Percentiles rank a stretch among this genome's conserved stretches.
Evolutionary conservation across 108 stramenopile genomes (phyloP).

Genomic region (Pseudonitzschia pungens): DNA sequence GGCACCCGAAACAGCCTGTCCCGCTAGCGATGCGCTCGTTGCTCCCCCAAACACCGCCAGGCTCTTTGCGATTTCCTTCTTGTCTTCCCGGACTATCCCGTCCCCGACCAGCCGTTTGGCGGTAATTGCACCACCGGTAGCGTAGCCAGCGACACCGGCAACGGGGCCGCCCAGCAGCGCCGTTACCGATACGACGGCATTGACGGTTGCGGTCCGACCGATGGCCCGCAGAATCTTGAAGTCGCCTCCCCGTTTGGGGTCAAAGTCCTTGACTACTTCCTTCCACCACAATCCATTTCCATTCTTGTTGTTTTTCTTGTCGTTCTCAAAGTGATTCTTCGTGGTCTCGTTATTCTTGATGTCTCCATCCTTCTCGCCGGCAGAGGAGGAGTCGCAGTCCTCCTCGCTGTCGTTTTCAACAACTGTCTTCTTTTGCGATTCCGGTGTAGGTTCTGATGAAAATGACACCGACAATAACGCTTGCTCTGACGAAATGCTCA

Average conservation of each 20-base stretch:
- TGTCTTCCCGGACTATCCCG: constrained; percentile 21
- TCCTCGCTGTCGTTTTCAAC: too few species aligned
- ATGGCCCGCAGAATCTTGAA: constrained; percentile 38
- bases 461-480: too few species aligned
- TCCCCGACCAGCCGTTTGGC: constrained; percentile 30
- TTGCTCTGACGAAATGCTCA: too few species aligned
- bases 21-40: constrained; percentile 31
- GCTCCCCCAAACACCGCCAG: constrained; percentile 32
- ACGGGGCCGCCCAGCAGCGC: constrained; percentile 4
- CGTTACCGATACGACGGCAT: constrained; percentile 30
- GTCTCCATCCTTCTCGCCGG: too few species aligned
- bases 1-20: constrained; percentile 35
- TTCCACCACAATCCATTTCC: not conserved
- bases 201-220: constrained; percentile 34
- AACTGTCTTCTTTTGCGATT: too few species aligned
- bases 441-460: too few species aligned
- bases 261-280: constrained; percentile 18
- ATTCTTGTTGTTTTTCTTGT: too few species aligned
- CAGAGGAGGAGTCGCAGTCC: too few species aligned
- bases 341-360: too few species aligned
- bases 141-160: constrained; percentile 23
- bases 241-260: constrained; percentile 21
- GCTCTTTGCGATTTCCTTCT: constrained; percentile 37
- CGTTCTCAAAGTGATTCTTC: too few species aligned
- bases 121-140: constrained; percentile 36